Evolutionary conservation across 768 basidiomycete genomes (phyloP).

Genomic region (Lactarius hatsudake): DNA sequence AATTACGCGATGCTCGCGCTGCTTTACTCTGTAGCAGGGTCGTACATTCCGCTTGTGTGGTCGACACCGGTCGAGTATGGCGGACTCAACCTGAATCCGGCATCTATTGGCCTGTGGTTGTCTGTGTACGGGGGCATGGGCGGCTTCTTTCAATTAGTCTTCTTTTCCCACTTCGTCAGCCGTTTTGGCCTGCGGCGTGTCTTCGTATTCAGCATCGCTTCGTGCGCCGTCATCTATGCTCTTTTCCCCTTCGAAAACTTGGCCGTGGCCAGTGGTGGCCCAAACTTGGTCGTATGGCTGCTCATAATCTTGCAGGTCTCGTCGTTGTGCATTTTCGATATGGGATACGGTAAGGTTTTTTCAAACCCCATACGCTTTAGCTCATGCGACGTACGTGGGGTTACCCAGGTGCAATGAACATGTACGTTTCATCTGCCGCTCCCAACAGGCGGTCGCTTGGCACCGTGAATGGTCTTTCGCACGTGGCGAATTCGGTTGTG

Average conservation of each 20-base stretch:
- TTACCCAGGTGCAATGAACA: slow-evolving; percentile 57
- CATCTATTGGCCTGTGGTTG: slow-evolving; percentile 39
- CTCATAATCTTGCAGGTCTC: not conserved
- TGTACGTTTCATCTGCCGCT: slow-evolving; percentile 61
- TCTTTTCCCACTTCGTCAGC: slow-evolving; percentile 37
- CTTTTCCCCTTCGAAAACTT: slow-evolving; percentile 31
- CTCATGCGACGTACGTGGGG: slow-evolving; percentile 21
- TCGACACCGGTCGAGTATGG: slow-evolving; percentile 31
- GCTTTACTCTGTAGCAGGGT: slow-evolving; percentile 40
- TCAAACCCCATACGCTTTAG: not conserved
- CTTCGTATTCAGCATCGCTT: slow-evolving; percentile 30
- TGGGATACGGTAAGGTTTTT: not conserved
- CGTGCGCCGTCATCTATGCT: slow-evolving; percentile 29
- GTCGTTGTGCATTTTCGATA: not conserved
- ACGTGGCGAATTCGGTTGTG: slow-evolving; percentile 39
- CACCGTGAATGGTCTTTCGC: slow-evolving; percentile 55
- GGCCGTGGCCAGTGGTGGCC: not conserved
- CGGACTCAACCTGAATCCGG: slow-evolving; percentile 37
- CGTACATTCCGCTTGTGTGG: slow-evolving; percentile 45
- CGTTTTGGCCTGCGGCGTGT: slow-evolving; percentile 38
- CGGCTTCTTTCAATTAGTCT: slow-evolving; percentile 39
- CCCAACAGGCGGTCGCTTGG: slow-evolving; percentile 64
- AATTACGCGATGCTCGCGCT: slow-evolving; percentile 46
- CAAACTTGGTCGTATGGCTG: not conserved
- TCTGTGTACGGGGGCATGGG: slow-evolving; percentile 37